Conservation (phyloP, 768 basidiomycete genomes). For the Dendrothele bispora region DNA sequence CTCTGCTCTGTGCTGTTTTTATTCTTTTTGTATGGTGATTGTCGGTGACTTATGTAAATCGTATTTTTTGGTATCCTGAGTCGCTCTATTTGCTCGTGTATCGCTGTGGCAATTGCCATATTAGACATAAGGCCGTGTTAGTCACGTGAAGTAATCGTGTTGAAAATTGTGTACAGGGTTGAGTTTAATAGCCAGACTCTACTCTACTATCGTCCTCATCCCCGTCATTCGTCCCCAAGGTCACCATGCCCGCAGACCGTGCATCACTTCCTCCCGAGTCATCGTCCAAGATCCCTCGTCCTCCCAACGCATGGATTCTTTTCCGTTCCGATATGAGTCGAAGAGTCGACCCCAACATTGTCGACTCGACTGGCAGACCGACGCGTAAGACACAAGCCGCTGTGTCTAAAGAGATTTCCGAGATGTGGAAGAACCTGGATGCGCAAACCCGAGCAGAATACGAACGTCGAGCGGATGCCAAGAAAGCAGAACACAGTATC, state of each 20-base stretch:
- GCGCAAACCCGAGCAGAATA: constrained; percentile 47
- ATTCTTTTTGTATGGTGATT: background rate
- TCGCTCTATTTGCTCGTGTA: no score
- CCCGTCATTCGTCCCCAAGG: background rate
- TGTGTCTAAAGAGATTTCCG: constrained; percentile 62
- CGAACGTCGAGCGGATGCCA: constrained; percentile 52
- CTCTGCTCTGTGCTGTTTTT: background rate
- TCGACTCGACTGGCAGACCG: no score
- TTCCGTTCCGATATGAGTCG: constrained; percentile 65
- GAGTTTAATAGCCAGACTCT: no score
- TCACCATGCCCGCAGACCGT: constrained; percentile 1
- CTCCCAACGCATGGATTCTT: constrained; percentile 83
- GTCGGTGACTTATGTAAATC: background rate
- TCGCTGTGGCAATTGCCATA: no score
- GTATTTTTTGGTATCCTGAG: background rate
- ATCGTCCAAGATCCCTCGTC: constrained; percentile 45
- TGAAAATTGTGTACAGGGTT: no score
- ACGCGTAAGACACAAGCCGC: constrained; percentile 53
- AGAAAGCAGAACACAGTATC: constrained; percentile 49
- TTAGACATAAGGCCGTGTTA: no score
- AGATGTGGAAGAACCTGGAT: constrained; percentile 62
- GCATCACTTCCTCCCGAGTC: background rate
- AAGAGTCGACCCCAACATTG: constrained; percentile 34
- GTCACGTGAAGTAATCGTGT: no score
- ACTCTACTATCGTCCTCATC: background rate